Conservation (phyloP, 139 green algal species). For the Chlorella sp. region DNA sequence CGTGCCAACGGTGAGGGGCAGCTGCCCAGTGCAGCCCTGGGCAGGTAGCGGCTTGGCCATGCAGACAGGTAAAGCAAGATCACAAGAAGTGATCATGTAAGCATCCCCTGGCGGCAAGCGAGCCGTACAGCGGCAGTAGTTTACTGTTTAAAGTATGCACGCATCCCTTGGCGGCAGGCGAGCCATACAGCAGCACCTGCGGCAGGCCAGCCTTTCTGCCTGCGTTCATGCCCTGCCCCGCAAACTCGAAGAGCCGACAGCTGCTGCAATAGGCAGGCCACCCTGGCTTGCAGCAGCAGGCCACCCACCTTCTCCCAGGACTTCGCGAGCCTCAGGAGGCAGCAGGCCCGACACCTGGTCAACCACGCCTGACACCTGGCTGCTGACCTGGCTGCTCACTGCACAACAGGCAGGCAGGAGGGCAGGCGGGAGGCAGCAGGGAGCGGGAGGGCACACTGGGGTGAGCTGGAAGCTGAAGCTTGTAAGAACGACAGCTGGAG, state of each 20-base stretch:
- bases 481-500: too few relatives aligned
- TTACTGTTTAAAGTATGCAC: too few relatives aligned
- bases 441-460: background rate
- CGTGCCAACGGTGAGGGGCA: too few relatives aligned
- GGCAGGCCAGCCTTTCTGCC: background rate
- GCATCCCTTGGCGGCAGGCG: too few relatives aligned
- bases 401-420: background rate
- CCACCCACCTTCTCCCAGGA: background rate
- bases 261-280: background rate
- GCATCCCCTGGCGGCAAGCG: too few relatives aligned
- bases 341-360: constrained; percentile 12
- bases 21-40: too few relatives aligned
- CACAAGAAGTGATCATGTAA: too few relatives aligned
- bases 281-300: background rate
- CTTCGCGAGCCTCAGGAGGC: background rate
- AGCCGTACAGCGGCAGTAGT: too few relatives aligned
- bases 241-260: too few relatives aligned
- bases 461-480: too few relatives aligned
- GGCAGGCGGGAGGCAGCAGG: background rate
- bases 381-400: constrained; percentile 29
- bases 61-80: too few relatives aligned
- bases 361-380: constrained; percentile 6
- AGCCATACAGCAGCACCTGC: background rate
- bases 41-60: too few relatives aligned
- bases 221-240: background rate